Conservation (phyloP, 2,329 filamentous ascomycete species). For the Talaromyces sp. region DNA sequence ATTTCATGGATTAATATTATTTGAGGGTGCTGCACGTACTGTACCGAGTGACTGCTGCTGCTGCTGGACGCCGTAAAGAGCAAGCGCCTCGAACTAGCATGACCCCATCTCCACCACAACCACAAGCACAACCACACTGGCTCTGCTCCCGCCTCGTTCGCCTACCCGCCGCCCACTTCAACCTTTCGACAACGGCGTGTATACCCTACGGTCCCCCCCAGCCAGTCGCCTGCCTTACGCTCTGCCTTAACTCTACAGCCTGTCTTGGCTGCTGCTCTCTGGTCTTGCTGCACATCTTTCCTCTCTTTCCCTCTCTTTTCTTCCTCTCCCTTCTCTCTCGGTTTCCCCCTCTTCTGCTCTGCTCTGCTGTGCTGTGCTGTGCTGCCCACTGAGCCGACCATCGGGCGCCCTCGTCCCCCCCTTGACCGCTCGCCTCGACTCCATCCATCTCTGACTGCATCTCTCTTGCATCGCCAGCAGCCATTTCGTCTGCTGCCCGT, state of each 20-base stretch:
- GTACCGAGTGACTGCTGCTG: not conserved
- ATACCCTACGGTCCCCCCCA: conserved; percentile 1
- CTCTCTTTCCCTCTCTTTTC: conserved; percentile 12
- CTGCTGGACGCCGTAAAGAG: conserved; percentile 21
- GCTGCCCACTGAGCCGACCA: not conserved
- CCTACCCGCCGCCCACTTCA: conserved; percentile 19
- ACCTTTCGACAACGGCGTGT: conserved; percentile 5
- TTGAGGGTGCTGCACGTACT: not conserved
- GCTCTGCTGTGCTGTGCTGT: not conserved
- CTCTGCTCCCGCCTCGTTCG: conserved; percentile 9
- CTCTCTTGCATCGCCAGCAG: conserved; percentile 12
- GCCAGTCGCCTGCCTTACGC: not conserved
- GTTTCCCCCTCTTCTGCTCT: conserved; percentile 12
- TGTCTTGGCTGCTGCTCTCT: not conserved
- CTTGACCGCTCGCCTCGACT: conserved; percentile 8
- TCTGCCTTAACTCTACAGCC: conserved; percentile 1
- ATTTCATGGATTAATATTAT: no score
- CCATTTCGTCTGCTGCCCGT: conserved; percentile 12
- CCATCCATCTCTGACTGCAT: conserved; percentile 15
- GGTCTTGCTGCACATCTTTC: conserved; percentile 1
- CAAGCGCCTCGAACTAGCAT: conserved; percentile 14
- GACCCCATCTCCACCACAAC: not conserved
- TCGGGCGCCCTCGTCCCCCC: conserved; percentile 1
- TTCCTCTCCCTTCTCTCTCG: conserved; percentile 21
- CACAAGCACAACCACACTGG: no score